Base-by-base conservation (phyloP, 306 rosid genomes). In the Comarum palustre region DNA sequence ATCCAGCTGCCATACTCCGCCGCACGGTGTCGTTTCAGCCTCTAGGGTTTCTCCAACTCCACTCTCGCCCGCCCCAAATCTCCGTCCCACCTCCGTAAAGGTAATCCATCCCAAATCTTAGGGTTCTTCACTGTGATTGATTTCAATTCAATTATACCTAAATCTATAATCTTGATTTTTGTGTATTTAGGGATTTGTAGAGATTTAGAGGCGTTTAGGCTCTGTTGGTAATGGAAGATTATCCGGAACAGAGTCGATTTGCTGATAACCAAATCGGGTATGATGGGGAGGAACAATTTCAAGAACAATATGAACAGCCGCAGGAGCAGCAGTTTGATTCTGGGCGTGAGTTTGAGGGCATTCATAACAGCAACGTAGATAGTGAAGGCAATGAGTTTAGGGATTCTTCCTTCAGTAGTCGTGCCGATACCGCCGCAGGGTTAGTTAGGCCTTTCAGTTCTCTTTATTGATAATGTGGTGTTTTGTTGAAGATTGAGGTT, bases 381-480 rank as follows among this genome's bases (percentile, higher is more conserved):
- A 25, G 46, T 51, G 77, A 58, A 61, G 71, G 69, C 68, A 43
- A 16, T 71, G 77, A 62, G 77, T 43, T 39, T 10, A 72, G 71
- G 29, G 81, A 81, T 78, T 71, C 87, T 73, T 63, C 87, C 7
- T 51, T 43, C 77, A 78, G 67, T 74, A 80, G 66, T 57, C 82
- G 78, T 31, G 45, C 67, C 2, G 83, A 80, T 59, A 75, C 86
- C 4, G 73, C 82, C 65, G 80, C 73, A 46, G 86, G 93, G 93
- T 88, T 77, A 81, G 90, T 82, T 74, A 71, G 75, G 68, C 54
- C 65, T 65, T 66, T n/a, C 20, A 51, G 12, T 42, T 77, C 14
- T 45, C 4, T 19, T 78, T 27, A 31, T 10, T n/a, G 10, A 24
- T 46, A 58, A 20, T 36, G 5, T 24, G n/a, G 29, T 52, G 1